Conservation (phyloP, 768 basidiomycete species). For the Xerocomellus chrysenteron region DNA sequence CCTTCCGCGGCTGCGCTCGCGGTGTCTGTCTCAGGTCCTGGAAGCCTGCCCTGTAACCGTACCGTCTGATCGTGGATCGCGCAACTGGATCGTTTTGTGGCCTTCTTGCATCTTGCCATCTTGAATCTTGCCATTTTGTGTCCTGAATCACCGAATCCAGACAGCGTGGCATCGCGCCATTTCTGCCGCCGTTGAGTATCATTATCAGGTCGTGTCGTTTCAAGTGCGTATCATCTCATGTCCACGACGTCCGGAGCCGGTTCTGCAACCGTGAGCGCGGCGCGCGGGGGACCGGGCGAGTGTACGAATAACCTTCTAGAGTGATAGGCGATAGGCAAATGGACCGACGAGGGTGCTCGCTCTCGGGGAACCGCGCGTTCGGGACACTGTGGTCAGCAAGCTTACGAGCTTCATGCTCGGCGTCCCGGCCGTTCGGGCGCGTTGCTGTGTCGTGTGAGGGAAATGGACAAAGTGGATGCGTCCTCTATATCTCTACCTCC, state of each 20-base stretch:
- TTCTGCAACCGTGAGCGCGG: background rate
- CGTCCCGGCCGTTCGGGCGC: background rate
- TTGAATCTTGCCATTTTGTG: background rate
- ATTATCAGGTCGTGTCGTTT: background rate
- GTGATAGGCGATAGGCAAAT: background rate
- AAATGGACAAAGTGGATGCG: background rate
- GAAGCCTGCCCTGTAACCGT: background rate
- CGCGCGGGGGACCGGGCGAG: background rate
- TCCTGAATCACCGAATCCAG: background rate
- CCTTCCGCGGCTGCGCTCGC: background rate
- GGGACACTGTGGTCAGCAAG: background rate
- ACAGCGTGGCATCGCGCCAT: background rate
- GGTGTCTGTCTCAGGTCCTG: slow-evolving; percentile 7
- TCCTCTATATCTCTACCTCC: background rate
- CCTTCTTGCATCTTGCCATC: background rate
- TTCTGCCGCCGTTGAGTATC: background rate
- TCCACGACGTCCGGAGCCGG: background rate
- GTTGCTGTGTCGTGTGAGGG: background rate
- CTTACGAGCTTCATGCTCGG: background rate
- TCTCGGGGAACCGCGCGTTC: background rate
- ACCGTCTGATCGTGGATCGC: slow-evolving; percentile 4
- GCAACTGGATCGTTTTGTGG: background rate
- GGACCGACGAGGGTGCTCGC: background rate
- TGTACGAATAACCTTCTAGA: background rate
- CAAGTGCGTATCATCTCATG: background rate